Conservation (phyloP, 1,284 basidiomycete genomes). For the Phylloporus sp. region DNA sequence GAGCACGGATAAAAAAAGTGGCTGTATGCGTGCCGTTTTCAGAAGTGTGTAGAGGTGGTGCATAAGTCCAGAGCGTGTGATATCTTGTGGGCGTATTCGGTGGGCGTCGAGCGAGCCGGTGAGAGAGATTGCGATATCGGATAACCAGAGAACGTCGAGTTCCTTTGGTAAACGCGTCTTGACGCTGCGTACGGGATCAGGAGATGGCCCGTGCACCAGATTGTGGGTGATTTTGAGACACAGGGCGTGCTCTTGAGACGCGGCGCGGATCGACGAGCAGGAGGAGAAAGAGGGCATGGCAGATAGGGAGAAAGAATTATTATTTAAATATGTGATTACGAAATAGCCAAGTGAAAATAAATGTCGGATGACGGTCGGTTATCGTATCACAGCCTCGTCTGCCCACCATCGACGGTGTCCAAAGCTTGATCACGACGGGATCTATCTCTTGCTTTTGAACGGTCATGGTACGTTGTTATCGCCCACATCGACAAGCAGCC, state of each 20-base stretch:
- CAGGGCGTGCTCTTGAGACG: slow-evolving; percentile 41
- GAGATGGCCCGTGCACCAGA: slow-evolving; percentile 48
- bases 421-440: slow-evolving; percentile 27
- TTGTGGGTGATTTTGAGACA: slow-evolving; percentile 46
- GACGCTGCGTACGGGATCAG: slow-evolving; percentile 39
- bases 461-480: slow-evolving; percentile 42
- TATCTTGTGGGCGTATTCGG: slow-evolving; percentile 46
- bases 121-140: slow-evolving; percentile 60
- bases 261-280: slow-evolving; percentile 43
- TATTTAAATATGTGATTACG: slow-evolving; percentile 25
- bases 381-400: slow-evolving; percentile 43
- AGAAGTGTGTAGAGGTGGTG: slow-evolving; percentile 60
- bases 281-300: slow-evolving; percentile 49
- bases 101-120: slow-evolving; percentile 59
- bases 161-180: slow-evolving; percentile 53
- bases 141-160: slow-evolving; percentile 59
- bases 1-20: slow-evolving; percentile 8
- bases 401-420: slow-evolving; percentile 31
- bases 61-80: slow-evolving; percentile 59
- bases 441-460: slow-evolving; percentile 21
- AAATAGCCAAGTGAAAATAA: slow-evolving; percentile 39
- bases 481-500: slow-evolving; percentile 13
- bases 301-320: slow-evolving; percentile 8
- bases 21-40: slow-evolving; percentile 49
- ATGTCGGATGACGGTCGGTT: slow-evolving; percentile 23